Percentiles rank a stretch among this genome's conserved stretches.
Evolutionary conservation across 2,329 filamentous ascomycete genomes (phyloP).

Genomic region (Colletotrichum sp.): DNA sequence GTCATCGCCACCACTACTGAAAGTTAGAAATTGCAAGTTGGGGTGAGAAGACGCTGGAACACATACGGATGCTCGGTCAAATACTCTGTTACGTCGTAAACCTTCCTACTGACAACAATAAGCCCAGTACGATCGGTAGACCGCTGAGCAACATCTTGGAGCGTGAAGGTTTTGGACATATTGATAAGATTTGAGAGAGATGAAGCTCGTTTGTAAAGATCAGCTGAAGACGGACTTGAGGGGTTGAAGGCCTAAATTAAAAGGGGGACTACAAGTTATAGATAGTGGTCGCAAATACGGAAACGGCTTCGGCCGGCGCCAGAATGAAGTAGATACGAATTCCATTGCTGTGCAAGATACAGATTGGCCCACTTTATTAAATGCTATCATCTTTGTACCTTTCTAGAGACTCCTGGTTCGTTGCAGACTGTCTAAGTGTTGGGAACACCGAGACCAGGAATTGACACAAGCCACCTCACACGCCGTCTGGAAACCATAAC

Average conservation of each 20-base stretch:
- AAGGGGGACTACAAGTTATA: neutral
- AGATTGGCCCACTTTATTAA: neutral
- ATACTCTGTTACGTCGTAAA: neutral
- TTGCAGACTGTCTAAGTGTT: neutral
- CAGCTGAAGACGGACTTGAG: neutral
- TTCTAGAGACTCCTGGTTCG: neutral
- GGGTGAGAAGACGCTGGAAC: neutral
- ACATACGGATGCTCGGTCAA: neutral
- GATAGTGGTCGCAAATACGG: neutral
- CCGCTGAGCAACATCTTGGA: neutral
- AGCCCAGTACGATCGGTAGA: neutral
- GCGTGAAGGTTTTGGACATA: neutral
- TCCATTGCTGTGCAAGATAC: neutral
- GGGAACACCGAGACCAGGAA: neutral
- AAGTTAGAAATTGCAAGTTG: neutral
- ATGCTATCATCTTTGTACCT: neutral
- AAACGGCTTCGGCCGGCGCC: neutral
- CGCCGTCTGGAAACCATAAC: neutral
- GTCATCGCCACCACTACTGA: neutral
- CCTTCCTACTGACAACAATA: neutral
- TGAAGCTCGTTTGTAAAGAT: neutral
- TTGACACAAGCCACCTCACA: neutral
- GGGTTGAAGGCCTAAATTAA: neutral
- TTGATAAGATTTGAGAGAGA: neutral
- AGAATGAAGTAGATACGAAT: neutral